A percentile compares a stretch with the other conserved stretches of the same genome.
These are phyloP conservation scores for Monilinia fructicola DNA, from an alignment of 2,329 filamentous ascomycete species.

Conservation along the genomic window DNA sequence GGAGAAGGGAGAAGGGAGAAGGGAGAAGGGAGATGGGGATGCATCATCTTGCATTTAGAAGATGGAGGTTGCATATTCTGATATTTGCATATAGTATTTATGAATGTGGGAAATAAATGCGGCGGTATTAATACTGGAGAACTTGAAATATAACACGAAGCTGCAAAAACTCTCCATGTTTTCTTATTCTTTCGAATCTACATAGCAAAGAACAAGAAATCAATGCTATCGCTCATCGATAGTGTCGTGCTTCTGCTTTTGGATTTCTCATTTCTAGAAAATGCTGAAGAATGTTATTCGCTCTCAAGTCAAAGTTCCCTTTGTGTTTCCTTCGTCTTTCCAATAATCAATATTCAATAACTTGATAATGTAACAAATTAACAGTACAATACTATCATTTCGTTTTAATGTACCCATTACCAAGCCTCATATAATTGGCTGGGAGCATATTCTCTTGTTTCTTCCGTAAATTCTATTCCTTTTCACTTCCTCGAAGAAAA, in stretches of 20 bases:
- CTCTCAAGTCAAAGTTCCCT: neutral
- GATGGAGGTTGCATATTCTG: neutral
- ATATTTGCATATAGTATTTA: conserved; percentile 23
- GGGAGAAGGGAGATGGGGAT: neutral
- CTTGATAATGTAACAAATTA: too few species aligned
- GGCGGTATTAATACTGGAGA: neutral
- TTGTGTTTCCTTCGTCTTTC: neutral
- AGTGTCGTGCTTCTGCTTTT: neutral
- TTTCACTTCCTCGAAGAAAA: too few species aligned
- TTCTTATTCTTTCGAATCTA: neutral
- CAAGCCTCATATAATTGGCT: too few species aligned
- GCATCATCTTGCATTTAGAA: neutral
- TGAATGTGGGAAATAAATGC: neutral
- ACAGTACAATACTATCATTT: too few species aligned
- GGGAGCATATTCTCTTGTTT: too few species aligned
- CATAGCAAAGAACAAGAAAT: neutral
- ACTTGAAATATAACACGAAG: neutral
- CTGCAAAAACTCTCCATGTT: neutral
- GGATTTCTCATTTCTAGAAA: neutral
- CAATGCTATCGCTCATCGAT: neutral
- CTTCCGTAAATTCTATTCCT: too few species aligned
- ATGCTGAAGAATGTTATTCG: too few species aligned
- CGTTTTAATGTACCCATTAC: too few species aligned
- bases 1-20: too few species aligned
- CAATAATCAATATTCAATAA: too few species aligned